phyloP scores from a whole-genome alignment of 306 rosid genomes.

The Lathyrus oleraceus region DNA sequence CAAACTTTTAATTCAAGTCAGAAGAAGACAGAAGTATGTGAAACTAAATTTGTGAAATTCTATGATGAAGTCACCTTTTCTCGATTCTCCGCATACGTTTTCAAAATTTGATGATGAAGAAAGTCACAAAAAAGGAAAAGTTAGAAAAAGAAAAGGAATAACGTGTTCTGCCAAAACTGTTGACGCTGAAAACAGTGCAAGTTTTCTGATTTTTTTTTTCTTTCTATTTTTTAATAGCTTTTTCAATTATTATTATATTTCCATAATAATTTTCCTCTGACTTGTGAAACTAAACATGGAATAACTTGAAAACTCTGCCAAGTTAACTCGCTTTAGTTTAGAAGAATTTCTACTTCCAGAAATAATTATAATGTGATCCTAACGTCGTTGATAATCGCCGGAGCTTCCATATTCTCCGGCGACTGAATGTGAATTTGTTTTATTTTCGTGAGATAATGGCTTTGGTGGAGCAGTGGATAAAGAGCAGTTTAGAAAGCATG shows the following conservation, averaged over 20 bases:
- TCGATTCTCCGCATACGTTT: constrained; percentile 42
- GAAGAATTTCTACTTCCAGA: too few relatives aligned
- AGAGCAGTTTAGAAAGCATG: not conserved
- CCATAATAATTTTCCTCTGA: too few relatives aligned
- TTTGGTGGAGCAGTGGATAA: constrained; percentile 32
- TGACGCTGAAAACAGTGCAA: constrained; percentile 41
- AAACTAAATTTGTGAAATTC: constrained; percentile 11
- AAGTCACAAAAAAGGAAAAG: too few relatives aligned
- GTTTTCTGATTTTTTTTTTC: not conserved
- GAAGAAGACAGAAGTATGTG: too few relatives aligned
- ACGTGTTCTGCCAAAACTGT: constrained; percentile 39
- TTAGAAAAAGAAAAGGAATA: constrained; percentile 10
- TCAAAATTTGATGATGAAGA: constrained; percentile 44
- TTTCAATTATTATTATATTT: too few relatives aligned
- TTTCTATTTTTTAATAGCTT: constrained; percentile 31
- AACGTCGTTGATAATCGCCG: constrained; percentile 11
- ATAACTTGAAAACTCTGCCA: too few relatives aligned
- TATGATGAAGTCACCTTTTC: constrained; percentile 13
- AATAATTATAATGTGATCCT: constrained; percentile 16
- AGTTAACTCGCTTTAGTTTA: too few relatives aligned
- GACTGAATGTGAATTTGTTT: not conserved
- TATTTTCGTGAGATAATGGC: constrained; percentile 33
- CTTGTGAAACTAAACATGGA: too few relatives aligned
- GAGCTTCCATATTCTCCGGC: constrained; percentile 40
- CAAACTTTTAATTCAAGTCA: not conserved